phyloP scores from a whole-genome alignment of 2,329 filamentous ascomycete species.

The Plectosphaerella plurivora region DNA sequence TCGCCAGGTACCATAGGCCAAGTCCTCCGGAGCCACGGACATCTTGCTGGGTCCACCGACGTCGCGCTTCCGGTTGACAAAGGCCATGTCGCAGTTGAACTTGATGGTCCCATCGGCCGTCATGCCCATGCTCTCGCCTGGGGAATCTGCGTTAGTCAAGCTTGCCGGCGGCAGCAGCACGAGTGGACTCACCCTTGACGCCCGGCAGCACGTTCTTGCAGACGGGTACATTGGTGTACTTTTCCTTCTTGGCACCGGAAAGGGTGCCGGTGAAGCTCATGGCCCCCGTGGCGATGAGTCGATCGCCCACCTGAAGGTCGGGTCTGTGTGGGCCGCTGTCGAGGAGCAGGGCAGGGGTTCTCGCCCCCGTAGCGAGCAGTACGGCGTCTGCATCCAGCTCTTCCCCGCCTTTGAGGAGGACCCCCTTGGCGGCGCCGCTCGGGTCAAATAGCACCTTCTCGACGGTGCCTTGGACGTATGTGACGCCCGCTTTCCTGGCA shows the following conservation, averaged over 20 bases:
- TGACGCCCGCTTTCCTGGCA: constrained; percentile 47
- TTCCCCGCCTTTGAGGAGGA: constrained; percentile 40
- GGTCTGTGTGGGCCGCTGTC: constrained; percentile 43
- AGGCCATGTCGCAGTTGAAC: constrained; percentile 56
- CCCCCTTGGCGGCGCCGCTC: constrained; percentile 41
- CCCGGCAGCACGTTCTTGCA: constrained; percentile 39
- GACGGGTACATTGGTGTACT: constrained; percentile 47
- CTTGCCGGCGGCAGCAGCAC: background rate
- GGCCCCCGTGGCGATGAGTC: constrained; percentile 53
- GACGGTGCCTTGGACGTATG: constrained; percentile 50
- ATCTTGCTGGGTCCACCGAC: constrained; percentile 32
- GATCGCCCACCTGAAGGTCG: constrained; percentile 46
- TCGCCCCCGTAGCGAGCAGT: constrained; percentile 51
- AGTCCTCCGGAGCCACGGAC: constrained; percentile 41
- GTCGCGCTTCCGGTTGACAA: constrained; percentile 18
- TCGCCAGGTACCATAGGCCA: constrained; percentile 37
- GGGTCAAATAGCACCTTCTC: constrained; percentile 39
- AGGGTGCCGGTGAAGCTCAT: constrained; percentile 35
- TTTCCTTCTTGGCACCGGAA: constrained; percentile 37
- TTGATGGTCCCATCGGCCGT: constrained; percentile 49
- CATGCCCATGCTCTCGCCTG: constrained; percentile 38
- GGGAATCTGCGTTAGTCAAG: constrained; percentile 1
- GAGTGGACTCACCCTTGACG: constrained; percentile 31
- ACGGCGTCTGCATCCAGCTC: constrained; percentile 46
- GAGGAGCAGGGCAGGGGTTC: constrained; percentile 49